Conservation (phyloP, 202 grass and related monocot species). For the Saccharum hybrid region DNA sequence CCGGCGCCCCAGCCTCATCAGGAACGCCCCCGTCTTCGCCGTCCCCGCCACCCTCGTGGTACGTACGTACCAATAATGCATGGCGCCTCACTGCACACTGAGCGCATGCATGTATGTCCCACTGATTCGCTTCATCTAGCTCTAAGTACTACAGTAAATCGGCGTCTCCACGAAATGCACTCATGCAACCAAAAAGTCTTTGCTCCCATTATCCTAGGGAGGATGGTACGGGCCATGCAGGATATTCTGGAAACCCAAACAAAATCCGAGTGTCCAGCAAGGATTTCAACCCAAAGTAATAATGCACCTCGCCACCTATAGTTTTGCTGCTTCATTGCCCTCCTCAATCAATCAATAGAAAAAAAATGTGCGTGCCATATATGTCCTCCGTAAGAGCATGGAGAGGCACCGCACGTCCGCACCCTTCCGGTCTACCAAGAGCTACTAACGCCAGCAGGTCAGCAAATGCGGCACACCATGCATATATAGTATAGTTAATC, state of each 20-base stretch:
- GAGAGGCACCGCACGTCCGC: neutral
- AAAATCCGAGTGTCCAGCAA: neutral
- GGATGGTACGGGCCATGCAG: neutral
- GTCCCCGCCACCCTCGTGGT: slow-evolving; percentile 51
- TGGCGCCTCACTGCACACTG: neutral
- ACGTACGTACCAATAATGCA: slow-evolving; percentile 25
- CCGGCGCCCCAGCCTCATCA: slow-evolving; percentile 55
- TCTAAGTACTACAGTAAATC: no score
- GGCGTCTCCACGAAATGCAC: slow-evolving; percentile 23
- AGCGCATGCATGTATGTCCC: neutral
- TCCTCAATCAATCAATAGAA: no score
- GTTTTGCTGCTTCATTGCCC: no score
- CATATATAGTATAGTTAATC: no score
- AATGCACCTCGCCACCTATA: neutral
- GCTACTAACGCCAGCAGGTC: neutral
- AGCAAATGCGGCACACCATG: neutral
- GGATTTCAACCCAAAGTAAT: neutral
- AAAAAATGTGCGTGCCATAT: neutral
- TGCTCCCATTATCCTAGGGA: slow-evolving; percentile 29
- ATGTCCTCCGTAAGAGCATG: neutral
- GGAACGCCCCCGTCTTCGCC: slow-evolving; percentile 67
- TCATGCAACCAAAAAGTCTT: neutral
- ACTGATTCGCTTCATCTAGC: neutral
- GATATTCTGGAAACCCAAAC: neutral
- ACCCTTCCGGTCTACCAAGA: neutral